phyloP scores from a whole-genome alignment of 106 monocot genomes.

The Cymbidium sinense region DNA sequence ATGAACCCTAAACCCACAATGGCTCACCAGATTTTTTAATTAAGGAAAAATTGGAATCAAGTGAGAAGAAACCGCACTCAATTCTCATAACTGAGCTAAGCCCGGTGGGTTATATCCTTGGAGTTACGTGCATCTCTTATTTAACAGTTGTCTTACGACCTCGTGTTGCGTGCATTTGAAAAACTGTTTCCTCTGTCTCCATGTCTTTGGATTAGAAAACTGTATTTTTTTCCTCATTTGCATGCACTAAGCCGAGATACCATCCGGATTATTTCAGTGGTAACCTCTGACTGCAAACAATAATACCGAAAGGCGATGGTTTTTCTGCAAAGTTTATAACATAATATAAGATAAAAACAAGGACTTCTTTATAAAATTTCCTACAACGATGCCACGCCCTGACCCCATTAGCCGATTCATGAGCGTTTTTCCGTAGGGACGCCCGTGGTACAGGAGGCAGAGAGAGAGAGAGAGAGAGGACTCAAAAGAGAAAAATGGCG shows the following conservation, averaged over 20 bases:
- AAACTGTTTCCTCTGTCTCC: too few relatives aligned
- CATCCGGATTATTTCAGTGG: background rate
- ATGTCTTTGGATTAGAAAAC: too few relatives aligned
- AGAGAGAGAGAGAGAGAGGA: background rate
- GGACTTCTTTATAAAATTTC: background rate
- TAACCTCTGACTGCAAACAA: too few relatives aligned
- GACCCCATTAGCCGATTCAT: background rate
- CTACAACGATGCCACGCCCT: background rate
- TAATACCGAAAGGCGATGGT: background rate
- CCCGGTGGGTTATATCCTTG: too few relatives aligned
- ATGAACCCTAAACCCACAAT: too few relatives aligned
- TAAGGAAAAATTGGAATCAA: too few relatives aligned
- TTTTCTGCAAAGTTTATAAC: background rate
- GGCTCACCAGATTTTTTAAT: too few relatives aligned
- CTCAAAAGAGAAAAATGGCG: conserved; percentile 27
- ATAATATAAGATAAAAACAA: background rate
- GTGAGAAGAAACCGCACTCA: too few relatives aligned
- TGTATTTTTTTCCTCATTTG: conserved; percentile 12
- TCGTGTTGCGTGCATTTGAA: too few relatives aligned
- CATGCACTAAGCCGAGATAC: background rate
- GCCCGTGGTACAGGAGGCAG: background rate
- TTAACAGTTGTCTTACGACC: too few relatives aligned
- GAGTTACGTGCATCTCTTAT: too few relatives aligned
- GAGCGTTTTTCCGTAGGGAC: background rate
- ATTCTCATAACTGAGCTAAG: too few relatives aligned